These are phyloP conservation scores for Psilocybe cubensis DNA, from an alignment of 768 basidiomycete species.

Conservation along the genomic window DNA sequence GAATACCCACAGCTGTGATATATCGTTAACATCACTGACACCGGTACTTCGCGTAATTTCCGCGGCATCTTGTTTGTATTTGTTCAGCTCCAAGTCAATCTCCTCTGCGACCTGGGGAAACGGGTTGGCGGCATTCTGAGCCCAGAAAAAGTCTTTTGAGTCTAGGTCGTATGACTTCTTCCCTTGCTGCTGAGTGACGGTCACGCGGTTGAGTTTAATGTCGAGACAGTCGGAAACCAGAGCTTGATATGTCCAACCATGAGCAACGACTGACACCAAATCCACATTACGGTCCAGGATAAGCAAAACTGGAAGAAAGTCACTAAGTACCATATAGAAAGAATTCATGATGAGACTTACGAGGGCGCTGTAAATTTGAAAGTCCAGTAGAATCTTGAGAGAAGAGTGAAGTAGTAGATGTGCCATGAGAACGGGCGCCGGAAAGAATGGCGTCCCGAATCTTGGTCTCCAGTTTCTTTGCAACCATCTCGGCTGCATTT, in stretches of 20 bases:
- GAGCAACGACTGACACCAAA: slow-evolving; percentile 89
- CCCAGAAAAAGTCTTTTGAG: slow-evolving; percentile 99
- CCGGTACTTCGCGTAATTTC: slow-evolving; percentile 97
- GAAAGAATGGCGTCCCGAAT: slow-evolving; percentile 84
- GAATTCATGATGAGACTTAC: slow-evolving; percentile 51
- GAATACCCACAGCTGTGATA: slow-evolving; percentile 80
- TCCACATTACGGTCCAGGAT: slow-evolving; percentile 96
- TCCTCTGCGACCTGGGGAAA: slow-evolving; percentile 99
- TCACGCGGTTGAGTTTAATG: slow-evolving; percentile 94
- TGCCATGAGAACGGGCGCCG: slow-evolving; percentile 60
- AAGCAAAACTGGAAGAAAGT: slow-evolving; percentile 70
- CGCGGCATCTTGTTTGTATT: slow-evolving; percentile 94
- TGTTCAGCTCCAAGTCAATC: slow-evolving; percentile 89
- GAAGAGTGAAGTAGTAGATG: slow-evolving; percentile 63
- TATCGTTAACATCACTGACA: slow-evolving; percentile 94
- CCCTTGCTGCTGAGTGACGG: slow-evolving; percentile 72
- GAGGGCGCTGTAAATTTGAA: slow-evolving; percentile 84
- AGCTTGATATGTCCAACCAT: slow-evolving; percentile 99
- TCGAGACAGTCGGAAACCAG: slow-evolving; percentile 97
- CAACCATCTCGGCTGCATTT: slow-evolving; percentile 99
- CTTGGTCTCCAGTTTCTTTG: slow-evolving; percentile 91
- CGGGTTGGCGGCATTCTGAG: slow-evolving; percentile 91
- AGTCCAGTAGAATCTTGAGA: slow-evolving; percentile 81
- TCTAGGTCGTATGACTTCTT: slow-evolving; percentile 94
- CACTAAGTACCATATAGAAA: slow-evolving; percentile 4